Evolutionary conservation across 164 flowering plant species (phyloP), one percentile per base, ranked within the genome.

Genomic region (Tinospora cordifolia): DNA sequence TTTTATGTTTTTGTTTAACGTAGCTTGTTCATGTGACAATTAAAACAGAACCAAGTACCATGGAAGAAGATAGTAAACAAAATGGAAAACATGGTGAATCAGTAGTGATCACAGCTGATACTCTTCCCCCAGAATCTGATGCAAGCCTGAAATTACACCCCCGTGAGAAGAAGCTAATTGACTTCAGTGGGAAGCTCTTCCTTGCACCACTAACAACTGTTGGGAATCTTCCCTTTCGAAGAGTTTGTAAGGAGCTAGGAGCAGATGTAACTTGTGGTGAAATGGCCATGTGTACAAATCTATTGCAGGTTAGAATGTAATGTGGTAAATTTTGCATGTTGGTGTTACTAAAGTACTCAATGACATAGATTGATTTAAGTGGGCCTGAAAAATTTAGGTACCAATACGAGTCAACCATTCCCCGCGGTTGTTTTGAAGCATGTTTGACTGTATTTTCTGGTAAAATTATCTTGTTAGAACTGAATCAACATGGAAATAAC

Each of bases 251-350:
- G 79, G 76, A 67, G 63, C 73, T 94, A 60, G 99, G 99, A 72
- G 98, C 96, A 22, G 99, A 92, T 86, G 81, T 94, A 24, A 94
- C 99, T 62, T 92, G 98, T 77, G 99, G 98, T 49, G 98, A 94
- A 83, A 90, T 92, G 99, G 97, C 99, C 24, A 90, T 92, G 97
- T 87, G 98, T 75, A 89, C 97, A 71, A 94, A 92, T 83, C 91
- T 94, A 26, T 81, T 94, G 81, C 97, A 94, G 98, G 98, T 92
- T 69, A 8, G 66, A n/a, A 17, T 24, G 24, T 14, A 26, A 47
- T 6, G n/a, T 64, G 24, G 63, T 59, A 13, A 70, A 27, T 19
- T 62, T 19, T 60, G 51, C 24, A 60, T 69, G 22, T 38, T 38
- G 64, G 5, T 69, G 63, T 36, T 54, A 13, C 17, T 9, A 63